A percentile compares a stretch with the other conserved stretches of the same genome.
These are phyloP conservation scores for Venturia pyrina DNA, from an alignment of 2,329 filamentous ascomycete genomes.

Conservation along the genomic window DNA sequence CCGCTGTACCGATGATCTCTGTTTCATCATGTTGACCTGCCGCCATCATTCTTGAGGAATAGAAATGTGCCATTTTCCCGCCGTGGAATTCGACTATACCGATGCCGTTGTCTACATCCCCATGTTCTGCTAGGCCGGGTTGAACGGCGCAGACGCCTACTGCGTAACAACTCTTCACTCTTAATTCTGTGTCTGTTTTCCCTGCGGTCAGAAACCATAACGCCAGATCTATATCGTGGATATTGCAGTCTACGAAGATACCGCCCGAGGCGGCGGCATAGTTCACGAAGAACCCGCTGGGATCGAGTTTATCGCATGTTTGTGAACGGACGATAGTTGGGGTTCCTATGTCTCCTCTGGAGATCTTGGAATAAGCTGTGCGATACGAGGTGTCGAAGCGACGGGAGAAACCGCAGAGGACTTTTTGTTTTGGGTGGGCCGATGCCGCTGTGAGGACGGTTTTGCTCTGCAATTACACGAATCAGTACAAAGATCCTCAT, in stretches of 20 bases:
- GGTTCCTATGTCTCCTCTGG: slow-evolving; percentile 46
- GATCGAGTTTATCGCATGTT: slow-evolving; percentile 57
- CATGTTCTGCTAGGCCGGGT: slow-evolving; percentile 46
- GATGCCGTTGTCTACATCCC: slow-evolving; percentile 53
- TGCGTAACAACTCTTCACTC: slow-evolving; percentile 46
- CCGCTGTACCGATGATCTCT: slow-evolving; percentile 56
- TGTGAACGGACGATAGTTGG: slow-evolving; percentile 53
- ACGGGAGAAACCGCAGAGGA: slow-evolving; percentile 57
- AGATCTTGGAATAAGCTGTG: slow-evolving; percentile 45
- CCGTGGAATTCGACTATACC: slow-evolving; percentile 57
- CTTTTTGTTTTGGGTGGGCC: slow-evolving; percentile 49
- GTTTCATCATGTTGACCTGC: slow-evolving; percentile 58
- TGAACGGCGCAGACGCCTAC: slow-evolving; percentile 50
- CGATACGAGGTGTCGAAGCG: slow-evolving; percentile 59
- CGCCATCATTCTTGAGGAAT: slow-evolving; percentile 56
- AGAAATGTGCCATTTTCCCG: slow-evolving; percentile 55
- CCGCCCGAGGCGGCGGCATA: slow-evolving; percentile 57
- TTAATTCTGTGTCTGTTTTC: slow-evolving; percentile 34
- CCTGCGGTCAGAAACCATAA: slow-evolving; percentile 48
- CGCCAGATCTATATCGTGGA: slow-evolving; percentile 60
- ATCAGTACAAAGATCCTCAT: too few relatives aligned
- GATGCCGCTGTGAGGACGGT: slow-evolving; percentile 48
- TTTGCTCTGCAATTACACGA: slow-evolving; percentile 43
- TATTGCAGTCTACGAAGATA: slow-evolving; percentile 61
- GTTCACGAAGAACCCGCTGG: slow-evolving; percentile 56